phyloP scores from a whole-genome alignment of 208 protist species.

The Leishmania gerbilli region DNA sequence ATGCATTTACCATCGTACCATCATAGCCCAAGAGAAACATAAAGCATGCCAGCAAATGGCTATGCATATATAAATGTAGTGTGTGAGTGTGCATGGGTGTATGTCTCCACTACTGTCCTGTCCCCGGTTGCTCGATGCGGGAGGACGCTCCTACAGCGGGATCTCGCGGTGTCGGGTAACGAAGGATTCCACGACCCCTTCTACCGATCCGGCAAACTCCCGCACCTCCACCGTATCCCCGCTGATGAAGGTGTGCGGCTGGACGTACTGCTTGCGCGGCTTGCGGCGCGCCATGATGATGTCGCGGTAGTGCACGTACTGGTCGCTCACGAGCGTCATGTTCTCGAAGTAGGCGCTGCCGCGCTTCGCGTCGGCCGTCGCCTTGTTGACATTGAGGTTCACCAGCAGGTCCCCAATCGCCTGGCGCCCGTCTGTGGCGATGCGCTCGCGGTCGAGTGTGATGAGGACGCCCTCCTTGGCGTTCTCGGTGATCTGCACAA shows the following conservation, averaged over 20 bases:
- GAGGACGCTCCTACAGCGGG: conserved; percentile 36
- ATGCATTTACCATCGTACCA: neutral
- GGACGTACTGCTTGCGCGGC: conserved; percentile 90
- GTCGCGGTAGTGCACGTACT: conserved; percentile 72
- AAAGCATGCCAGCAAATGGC: neutral
- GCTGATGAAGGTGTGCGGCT: conserved; percentile 63
- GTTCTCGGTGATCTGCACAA: conserved; percentile 62
- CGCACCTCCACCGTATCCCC: conserved; percentile 52
- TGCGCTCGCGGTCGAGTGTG: conserved; percentile 71
- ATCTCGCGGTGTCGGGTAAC: conserved; percentile 58
- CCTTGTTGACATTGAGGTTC: conserved; percentile 80
- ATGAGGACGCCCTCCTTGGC: conserved; percentile 64
- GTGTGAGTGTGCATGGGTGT: neutral
- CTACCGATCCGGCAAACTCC: conserved; percentile 59
- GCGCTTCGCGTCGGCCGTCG: conserved; percentile 64
- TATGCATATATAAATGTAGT: neutral
- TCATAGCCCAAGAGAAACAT: neutral
- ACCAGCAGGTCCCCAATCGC: conserved; percentile 78
- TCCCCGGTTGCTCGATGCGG: neutral
- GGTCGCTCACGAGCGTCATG: conserved; percentile 62
- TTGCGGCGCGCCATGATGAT: conserved; percentile 76
- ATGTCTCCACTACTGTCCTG: neutral
- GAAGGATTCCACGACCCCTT: conserved; percentile 59
- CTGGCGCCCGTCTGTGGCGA: conserved; percentile 70
- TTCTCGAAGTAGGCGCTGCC: conserved; percentile 58